A percentile compares a stretch with the other conserved stretches of the same genome.
phyloP scores from a whole-genome alignment of 768 basidiomycete genomes.

The Lepiota brunneoincarnata region DNA sequence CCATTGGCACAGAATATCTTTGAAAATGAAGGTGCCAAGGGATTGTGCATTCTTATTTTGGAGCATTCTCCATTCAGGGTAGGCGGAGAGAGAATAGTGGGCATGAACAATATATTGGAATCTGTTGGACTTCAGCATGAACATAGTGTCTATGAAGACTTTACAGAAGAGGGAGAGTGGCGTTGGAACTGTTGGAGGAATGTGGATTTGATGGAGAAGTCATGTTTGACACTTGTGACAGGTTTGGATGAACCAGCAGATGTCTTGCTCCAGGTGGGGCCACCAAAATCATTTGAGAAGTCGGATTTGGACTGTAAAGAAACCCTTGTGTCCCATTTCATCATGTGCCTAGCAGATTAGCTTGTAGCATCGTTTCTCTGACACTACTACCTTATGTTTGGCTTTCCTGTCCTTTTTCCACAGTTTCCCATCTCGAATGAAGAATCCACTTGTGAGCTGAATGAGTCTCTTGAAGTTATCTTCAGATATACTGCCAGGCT shows the following conservation, averaged over 20 bases:
- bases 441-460: constrained; percentile 13
- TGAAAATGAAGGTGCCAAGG: too few relatives aligned
- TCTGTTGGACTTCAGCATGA: too few relatives aligned
- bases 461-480: constrained; percentile 4
- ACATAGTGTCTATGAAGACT: constrained; percentile 21
- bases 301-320: too few relatives aligned
- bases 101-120: too few relatives aligned
- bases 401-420: constrained; percentile 18
- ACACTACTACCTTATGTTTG: constrained; percentile 16
- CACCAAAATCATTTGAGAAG: constrained; percentile 21
- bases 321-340: too few relatives aligned
- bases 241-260: constrained; percentile 28
- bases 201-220: constrained; percentile 17
- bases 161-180: constrained; percentile 24
- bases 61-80: too few relatives aligned
- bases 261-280: constrained; percentile 26
- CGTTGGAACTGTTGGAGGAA: constrained; percentile 24
- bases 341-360: too few relatives aligned
- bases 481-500: neutral
- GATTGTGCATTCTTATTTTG: too few relatives aligned
- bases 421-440: constrained; percentile 12
- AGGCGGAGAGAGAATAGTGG: too few relatives aligned
- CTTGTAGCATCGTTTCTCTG: too few relatives aligned
- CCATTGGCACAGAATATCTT: too few relatives aligned
- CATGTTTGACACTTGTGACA: constrained; percentile 31